Evolutionary conservation across 2,329 filamentous ascomycete genomes (phyloP).

Genomic region (Didymella sp.): DNA sequence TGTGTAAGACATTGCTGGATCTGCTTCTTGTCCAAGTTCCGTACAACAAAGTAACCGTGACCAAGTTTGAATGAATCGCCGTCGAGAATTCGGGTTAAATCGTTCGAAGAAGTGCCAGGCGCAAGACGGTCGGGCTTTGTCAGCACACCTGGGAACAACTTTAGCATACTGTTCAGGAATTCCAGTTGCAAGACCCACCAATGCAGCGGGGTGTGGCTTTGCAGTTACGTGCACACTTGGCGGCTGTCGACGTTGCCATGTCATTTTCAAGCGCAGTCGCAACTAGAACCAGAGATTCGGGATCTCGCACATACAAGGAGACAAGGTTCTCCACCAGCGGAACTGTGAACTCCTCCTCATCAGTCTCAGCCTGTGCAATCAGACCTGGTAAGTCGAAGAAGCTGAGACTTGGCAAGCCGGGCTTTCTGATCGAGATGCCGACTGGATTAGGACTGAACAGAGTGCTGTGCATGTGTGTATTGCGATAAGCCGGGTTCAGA

Average conservation of each 20-base stretch:
- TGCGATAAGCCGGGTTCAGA: constrained; percentile 23
- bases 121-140: constrained; percentile 83
- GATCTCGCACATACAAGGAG: no score
- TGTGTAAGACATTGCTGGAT: constrained; percentile 56
- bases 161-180: background rate
- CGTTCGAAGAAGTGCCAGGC: constrained; percentile 55
- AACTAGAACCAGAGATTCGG: constrained; percentile 79
- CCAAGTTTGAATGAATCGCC: constrained; percentile 68
- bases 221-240: no score
- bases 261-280: constrained; percentile 81
- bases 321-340: constrained; percentile 75
- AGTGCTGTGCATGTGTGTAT: constrained; percentile 52
- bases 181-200: constrained; percentile 30
- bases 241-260: no score
- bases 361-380: constrained; percentile 71
- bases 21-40: constrained; percentile 65
- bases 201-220: constrained; percentile 54
- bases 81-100: constrained; percentile 69
- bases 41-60: constrained; percentile 80
- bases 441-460: constrained; percentile 86
- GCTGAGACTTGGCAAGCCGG: constrained; percentile 73
- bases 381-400: constrained; percentile 89
- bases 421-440: constrained; percentile 75
- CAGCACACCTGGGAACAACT: constrained; percentile 68
- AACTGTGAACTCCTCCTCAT: constrained; percentile 60